phyloP scores from a whole-genome alignment of 2,329 filamentous ascomycete genomes.

The Ustulina deusta region DNA sequence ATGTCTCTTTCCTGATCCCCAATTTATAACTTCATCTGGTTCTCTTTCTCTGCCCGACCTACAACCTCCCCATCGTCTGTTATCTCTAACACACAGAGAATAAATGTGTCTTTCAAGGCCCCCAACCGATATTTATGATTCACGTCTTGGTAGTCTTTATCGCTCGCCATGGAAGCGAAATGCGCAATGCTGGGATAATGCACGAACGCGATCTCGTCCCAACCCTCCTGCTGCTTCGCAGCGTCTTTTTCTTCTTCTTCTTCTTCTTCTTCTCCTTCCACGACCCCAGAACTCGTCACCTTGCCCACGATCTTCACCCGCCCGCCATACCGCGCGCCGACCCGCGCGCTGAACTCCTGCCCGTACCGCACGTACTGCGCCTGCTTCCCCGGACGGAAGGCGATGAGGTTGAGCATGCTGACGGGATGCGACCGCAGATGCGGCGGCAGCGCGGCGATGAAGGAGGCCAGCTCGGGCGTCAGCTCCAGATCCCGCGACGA shows the following conservation, averaged over 20 bases:
- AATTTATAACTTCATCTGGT: constrained; percentile 10
- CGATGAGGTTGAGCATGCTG: constrained; percentile 73
- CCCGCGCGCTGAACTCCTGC: constrained; percentile 60
- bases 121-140: constrained; percentile 43
- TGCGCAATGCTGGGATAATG: constrained; percentile 73
- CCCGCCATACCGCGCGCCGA: constrained; percentile 66
- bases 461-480: constrained; percentile 61
- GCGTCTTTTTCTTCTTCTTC: background rate
- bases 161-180: constrained; percentile 65
- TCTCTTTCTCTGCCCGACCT: constrained; percentile 4
- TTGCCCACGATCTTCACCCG: constrained; percentile 72
- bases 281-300: constrained; percentile 54
- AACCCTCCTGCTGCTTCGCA: constrained; percentile 50
- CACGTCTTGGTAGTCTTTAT: constrained; percentile 45
- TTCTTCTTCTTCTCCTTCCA: background rate
- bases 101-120: constrained; percentile 47
- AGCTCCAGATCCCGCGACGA: constrained; percentile 64
- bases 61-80: constrained; percentile 41
- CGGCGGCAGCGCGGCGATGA: constrained; percentile 56
- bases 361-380: constrained; percentile 69
- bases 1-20: background rate
- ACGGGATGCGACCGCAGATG: constrained; percentile 57
- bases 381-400: constrained; percentile 66
- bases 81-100: constrained; percentile 45
- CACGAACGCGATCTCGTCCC: constrained; percentile 74